Evolutionary conservation across 345 rosid species (phyloP), one percentile per base, ranked within the genome.

Genomic region (Lepidium aucheri): DNA sequence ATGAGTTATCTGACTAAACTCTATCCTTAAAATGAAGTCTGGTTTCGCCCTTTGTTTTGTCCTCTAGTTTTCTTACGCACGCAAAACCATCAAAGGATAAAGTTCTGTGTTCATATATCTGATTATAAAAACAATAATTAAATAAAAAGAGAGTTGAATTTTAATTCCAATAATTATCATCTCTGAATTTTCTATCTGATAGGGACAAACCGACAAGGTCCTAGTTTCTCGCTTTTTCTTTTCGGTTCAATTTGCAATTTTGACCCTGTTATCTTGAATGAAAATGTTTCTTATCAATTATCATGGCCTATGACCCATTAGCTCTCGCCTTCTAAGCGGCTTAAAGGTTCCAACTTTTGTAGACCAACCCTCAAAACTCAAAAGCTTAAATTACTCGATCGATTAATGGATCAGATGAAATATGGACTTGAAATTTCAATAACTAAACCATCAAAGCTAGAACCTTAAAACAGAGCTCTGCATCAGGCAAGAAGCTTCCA

Each of bases 151-250:
- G 32, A 18, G 9, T 33, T 7, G 8, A 44, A 16, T 17, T 59
- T 68, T 4, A 52, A 33, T 8, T 22, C 64, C 46, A 57, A 58
- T 39, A 13, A 55, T 45, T 45, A 43, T 50, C 18, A 41, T 13
- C 22, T 32, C 33, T 53, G 72, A 57, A 40, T 42, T 40, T 45
- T 50, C 24, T 17, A 39, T 68, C 65, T 49, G 74, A 70, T 61
- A 53, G 33, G 12, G 65, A 63, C 58, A 46, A 28, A 12, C 49
- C 65, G 64, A 72, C 69, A 72, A 55, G 4, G 56, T 20, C 18
- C 3, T 47, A 39, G 9, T 10, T 36, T 51, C 16, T 24, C 36
- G 44, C 45, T 46, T 28, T 68, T 56, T 38, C 58, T 56, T 8
- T 67, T 13, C 43, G 35, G 65, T 58, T 47, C 42, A 13, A 6